Conservation (phyloP, 2,329 filamentous ascomycete genomes). For the Neonectria hederae region DNA sequence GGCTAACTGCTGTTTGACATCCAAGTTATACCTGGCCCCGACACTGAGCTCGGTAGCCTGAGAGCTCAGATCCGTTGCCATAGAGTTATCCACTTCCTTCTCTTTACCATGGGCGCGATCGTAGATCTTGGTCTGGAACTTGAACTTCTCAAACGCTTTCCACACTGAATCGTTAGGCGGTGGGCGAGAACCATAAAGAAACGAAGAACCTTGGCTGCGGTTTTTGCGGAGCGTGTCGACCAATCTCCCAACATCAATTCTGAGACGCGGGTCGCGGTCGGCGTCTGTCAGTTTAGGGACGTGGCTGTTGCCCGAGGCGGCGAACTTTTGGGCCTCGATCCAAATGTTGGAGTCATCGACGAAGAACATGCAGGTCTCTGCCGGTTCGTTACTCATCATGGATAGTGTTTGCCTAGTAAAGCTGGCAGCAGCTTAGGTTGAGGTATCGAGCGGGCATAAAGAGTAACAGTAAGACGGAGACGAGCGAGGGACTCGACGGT, state of each 20-base stretch:
- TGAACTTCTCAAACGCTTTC: conserved; percentile 25
- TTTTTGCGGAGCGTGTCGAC: conserved; percentile 26
- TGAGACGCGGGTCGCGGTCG: conserved; percentile 34
- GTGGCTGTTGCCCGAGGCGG: conserved; percentile 14
- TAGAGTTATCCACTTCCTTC: conserved; percentile 42
- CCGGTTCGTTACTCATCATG: neutral
- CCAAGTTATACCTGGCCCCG: neutral
- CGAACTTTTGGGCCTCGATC: conserved; percentile 10
- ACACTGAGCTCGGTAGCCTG: conserved; percentile 26
- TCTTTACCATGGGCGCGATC: conserved; percentile 34
- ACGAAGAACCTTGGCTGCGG: conserved; percentile 28
- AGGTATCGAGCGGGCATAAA: neutral
- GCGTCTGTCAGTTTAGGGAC: conserved; percentile 36
- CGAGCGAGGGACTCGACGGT: neutral
- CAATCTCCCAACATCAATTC: conserved; percentile 33
- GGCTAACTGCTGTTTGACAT: conserved; percentile 6
- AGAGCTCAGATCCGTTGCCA: conserved; percentile 32
- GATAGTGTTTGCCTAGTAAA: no score
- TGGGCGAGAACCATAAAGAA: conserved; percentile 40
- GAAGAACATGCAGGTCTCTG: conserved; percentile 1
- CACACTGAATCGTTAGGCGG: conserved; percentile 40
- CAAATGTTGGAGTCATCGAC: conserved; percentile 8
- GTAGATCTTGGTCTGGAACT: conserved; percentile 33
- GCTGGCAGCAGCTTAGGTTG: neutral
- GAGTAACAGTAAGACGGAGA: neutral